Evolutionary conservation across 495 filamentous ascomycete genomes (phyloP).

Genomic region (Aspergillus sclerotioniger): DNA sequence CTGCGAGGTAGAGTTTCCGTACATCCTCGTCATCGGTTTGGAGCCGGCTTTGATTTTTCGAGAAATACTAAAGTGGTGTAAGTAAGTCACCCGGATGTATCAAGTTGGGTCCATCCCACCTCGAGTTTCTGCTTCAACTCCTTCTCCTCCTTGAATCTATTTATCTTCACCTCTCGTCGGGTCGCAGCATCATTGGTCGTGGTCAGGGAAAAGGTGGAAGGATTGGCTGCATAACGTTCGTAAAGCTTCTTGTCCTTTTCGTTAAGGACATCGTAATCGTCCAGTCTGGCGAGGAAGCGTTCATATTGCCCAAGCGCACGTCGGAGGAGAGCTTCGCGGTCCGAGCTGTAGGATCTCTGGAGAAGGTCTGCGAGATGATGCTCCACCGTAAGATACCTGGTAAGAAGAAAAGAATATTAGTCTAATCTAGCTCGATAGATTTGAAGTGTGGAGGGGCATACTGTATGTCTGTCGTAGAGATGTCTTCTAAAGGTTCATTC

Average conservation of each 20-base stretch:
- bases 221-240: conserved; percentile 64
- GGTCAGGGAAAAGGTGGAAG: conserved; percentile 65
- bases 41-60: conserved; percentile 56
- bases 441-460: no score
- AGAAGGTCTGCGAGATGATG: conserved; percentile 68
- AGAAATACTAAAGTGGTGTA: conserved; percentile 50
- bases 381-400: conserved; percentile 66
- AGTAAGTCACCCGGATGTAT: conserved; percentile 18
- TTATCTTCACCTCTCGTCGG: conserved; percentile 79
- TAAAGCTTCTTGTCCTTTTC: conserved; percentile 67
- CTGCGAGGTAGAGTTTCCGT: conserved; percentile 73
- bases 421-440: conserved; percentile 19
- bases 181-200: conserved; percentile 66
- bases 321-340: conserved; percentile 63
- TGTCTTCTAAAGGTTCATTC: conserved; percentile 87
- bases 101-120: conserved; percentile 36
- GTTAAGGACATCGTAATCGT: conserved; percentile 73
- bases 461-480: conserved; percentile 79
- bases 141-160: conserved; percentile 81
- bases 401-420: conserved; percentile 18
- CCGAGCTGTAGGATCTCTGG: conserved; percentile 49
- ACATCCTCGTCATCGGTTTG: conserved; percentile 75
- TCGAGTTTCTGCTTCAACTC: conserved; percentile 81
- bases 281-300: conserved; percentile 68
- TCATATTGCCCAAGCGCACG: conserved; percentile 68